Evolutionary conservation across 768 basidiomycete genomes (phyloP).

Genomic region (Boletus pseudo-olivaceus): DNA sequence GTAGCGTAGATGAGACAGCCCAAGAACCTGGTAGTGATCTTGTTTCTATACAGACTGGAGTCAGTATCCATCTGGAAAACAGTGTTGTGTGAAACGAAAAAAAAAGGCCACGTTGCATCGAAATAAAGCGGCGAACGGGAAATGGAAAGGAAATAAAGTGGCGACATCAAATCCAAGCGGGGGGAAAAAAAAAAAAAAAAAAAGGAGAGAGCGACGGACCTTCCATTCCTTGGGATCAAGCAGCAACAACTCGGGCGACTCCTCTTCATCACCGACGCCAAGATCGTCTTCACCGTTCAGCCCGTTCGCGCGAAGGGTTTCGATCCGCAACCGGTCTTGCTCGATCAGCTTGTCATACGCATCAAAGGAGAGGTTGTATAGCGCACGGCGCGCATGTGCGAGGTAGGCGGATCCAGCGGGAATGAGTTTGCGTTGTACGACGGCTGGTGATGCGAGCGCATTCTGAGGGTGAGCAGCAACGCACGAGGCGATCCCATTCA

Average conservation of each 20-base stretch:
- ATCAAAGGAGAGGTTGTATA: constrained; percentile 77
- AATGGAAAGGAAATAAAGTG: background rate
- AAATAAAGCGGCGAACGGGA: background rate
- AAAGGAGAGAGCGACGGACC: constrained; percentile 48
- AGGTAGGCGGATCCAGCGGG: constrained; percentile 89
- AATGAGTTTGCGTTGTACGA: constrained; percentile 53
- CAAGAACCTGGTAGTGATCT: constrained; percentile 97
- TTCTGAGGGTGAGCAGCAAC: constrained; percentile 6
- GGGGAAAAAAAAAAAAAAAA: too few relatives aligned
- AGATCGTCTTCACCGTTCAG: constrained; percentile 71
- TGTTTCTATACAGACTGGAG: constrained; percentile 63
- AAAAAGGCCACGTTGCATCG: background rate
- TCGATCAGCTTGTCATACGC: constrained; percentile 71
- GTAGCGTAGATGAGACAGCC: constrained; percentile 86
- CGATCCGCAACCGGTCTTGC: constrained; percentile 49
- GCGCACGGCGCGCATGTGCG: constrained; percentile 70
- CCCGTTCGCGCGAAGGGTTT: constrained; percentile 46
- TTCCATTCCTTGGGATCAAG: constrained; percentile 99
- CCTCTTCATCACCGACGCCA: constrained; percentile 89
- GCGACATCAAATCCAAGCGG: background rate
- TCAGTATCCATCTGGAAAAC: constrained; percentile 9
- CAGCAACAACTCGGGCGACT: constrained; percentile 61
- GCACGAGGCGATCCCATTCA: background rate
- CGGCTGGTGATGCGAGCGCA: constrained; percentile 11
- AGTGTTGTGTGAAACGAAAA: background rate